Base-by-base conservation (phyloP, 1,139 yeast genomes). In the Arxiozyma bovina region DNA sequence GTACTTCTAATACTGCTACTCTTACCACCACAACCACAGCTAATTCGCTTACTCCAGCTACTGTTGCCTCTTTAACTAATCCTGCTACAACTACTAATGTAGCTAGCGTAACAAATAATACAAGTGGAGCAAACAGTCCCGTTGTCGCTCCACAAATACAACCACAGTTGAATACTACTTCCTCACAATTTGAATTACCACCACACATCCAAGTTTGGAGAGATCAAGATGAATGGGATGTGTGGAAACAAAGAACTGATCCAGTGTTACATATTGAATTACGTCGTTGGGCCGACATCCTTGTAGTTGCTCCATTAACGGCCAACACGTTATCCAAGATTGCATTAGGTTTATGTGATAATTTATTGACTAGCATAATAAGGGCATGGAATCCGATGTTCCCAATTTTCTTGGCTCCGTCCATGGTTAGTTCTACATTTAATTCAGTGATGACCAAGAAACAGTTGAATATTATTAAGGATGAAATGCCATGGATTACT, bases 361-460 rank as follows among this genome's bases (percentile, higher is more conserved):
- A 93, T 67, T 77, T 93, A 56, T 72, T 86, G 54, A 85, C 98
- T 0, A 84, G 91, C 20, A 87, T 90, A 43, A 78, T 91, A 9
- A 77, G 98, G 57, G 86, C 93, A 5, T 93, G 99, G 99, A 90
- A 90, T 62, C 95, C 96, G 1, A 81, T 81, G 55, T 82, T 83
- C 56, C 96, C 97, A 1, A 83, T 93, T 40, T 71, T 91, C 53
- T 81, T 89, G 47, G 99, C 98, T 0, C 99, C 99, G 3, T 97
- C 98, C 0, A 91, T 93, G 98, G 91, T 93, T 65, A 90, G 98
- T 1, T 85, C 87, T 64, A 91, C 93, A 94, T 93, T 90, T 71
- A 89, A 93, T 27, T 95, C 93, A 65, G 96, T 97, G 12, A 80
- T 91, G 62, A 93, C 99, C 0, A 85, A 88, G 61, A 85, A 85